Percentiles rank a stretch among this genome's conserved stretches.
Conservation (phyloP, 352 stramenopile genomes). For the Phytophthora cryptogea region DNA sequence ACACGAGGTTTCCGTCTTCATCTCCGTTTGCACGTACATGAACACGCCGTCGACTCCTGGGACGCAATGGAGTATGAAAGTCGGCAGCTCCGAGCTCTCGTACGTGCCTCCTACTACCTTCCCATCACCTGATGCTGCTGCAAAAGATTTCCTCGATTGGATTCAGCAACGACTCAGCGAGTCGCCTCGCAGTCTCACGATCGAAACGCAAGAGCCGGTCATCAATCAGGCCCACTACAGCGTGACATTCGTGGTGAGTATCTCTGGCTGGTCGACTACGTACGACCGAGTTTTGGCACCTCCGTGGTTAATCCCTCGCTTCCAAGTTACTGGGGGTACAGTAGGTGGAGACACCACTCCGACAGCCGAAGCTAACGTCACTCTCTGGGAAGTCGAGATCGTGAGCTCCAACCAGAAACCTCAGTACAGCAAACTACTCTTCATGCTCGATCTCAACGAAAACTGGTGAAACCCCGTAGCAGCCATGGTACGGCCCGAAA, state of each 20-base stretch:
- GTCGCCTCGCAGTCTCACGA: not conserved
- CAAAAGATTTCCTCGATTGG: constrained; percentile 1
- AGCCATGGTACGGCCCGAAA: too few species aligned
- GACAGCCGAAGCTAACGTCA: constrained; percentile 1
- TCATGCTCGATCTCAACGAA: constrained; percentile 5
- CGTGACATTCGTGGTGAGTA: not conserved
- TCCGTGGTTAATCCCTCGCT: constrained; percentile 13
- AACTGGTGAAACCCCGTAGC: too few species aligned
- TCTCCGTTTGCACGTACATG: not conserved
- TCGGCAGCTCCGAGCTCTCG: not conserved
- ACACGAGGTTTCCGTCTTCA: not conserved
- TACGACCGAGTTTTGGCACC: not conserved
- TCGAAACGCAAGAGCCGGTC: not conserved
- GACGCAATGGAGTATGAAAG: not conserved
- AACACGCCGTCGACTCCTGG: not conserved
- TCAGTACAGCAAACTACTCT: constrained; percentile 15
- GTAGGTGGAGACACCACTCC: constrained; percentile 5
- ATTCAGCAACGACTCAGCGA: not conserved
- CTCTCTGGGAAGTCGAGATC: constrained; percentile 16
- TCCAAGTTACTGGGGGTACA: not conserved
- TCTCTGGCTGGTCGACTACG: not conserved
- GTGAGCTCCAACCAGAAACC: constrained; percentile 3
- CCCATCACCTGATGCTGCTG: not conserved
- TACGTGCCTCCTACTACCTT: not conserved
- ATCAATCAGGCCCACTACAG: not conserved